Percentiles rank a stretch among this genome's conserved stretches.
phyloP scores from a whole-genome alignment of 768 basidiomycete species.

The Jaapia argillacea region DNA sequence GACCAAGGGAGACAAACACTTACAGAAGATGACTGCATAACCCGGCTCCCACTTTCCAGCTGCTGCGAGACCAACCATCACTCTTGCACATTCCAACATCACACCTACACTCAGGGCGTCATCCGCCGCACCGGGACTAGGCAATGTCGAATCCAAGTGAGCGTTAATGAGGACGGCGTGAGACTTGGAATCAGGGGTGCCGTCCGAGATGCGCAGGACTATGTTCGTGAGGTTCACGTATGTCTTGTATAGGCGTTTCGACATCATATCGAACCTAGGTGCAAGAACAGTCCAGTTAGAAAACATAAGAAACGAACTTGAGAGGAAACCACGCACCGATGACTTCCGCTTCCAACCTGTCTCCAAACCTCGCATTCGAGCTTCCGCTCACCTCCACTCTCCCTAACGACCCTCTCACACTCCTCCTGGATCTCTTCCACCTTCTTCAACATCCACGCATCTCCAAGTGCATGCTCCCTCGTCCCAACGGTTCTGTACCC shows the following conservation, averaged over 20 bases:
- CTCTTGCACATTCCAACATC: conserved; percentile 84
- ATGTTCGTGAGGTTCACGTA: conserved; percentile 87
- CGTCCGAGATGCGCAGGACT: conserved; percentile 77
- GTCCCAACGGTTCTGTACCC: conserved; percentile 92
- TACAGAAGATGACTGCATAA: conserved; percentile 76
- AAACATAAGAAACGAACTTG: not conserved
- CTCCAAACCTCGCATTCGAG: conserved; percentile 90
- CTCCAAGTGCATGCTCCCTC: conserved; percentile 75
- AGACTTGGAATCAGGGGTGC: conserved; percentile 58
- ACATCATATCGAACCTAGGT: conserved; percentile 89
- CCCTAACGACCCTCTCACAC: conserved; percentile 45
- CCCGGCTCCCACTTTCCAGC: conserved; percentile 64
- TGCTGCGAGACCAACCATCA: conserved; percentile 57
- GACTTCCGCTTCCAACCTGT: conserved; percentile 81
- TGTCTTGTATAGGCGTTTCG: conserved; percentile 71
- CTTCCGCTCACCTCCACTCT: conserved; percentile 28
- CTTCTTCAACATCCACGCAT: conserved; percentile 69
- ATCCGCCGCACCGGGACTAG: conserved; percentile 83
- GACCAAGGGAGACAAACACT: conserved; percentile 20
- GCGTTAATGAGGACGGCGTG: conserved; percentile 83
- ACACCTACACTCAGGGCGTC: conserved; percentile 84
- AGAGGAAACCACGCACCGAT: conserved; percentile 46
- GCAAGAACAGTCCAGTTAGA: not conserved
- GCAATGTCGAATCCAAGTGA: conserved; percentile 85
- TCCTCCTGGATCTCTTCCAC: conserved; percentile 48